Conservation (phyloP, 352 stramenopile genomes). For the Phytophthora pseudosyringae region DNA sequence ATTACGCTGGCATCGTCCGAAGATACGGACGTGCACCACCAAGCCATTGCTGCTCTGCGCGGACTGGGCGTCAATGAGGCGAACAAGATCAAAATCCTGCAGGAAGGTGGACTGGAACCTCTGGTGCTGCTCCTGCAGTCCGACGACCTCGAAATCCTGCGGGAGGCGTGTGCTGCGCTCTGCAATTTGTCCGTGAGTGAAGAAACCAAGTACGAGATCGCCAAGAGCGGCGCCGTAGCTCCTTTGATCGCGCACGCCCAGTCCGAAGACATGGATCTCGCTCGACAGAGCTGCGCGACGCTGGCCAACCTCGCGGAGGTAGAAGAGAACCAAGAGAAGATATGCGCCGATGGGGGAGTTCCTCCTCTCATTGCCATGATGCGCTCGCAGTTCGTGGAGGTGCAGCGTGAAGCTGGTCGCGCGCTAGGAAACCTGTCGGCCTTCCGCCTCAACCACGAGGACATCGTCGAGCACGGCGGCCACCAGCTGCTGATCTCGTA, state of each 20-base stretch:
- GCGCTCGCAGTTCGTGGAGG: conserved; percentile 95
- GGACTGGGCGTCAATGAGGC: conserved; percentile 91
- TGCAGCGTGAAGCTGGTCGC: conserved; percentile 91
- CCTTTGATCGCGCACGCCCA: conserved; percentile 92
- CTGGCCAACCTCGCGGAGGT: conserved; percentile 96
- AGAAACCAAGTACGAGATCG: conserved; percentile 98
- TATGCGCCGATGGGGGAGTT: conserved; percentile 92
- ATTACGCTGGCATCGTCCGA: conserved; percentile 92
- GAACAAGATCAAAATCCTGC: conserved; percentile 97
- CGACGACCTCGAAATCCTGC: conserved; percentile 93
- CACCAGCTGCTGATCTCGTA: conserved; percentile 97
- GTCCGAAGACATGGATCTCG: conserved; percentile 94
- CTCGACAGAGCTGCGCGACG: conserved; percentile 91
- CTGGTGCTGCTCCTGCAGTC: conserved; percentile 91
- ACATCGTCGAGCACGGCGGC: conserved; percentile 91
- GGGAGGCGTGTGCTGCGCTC: conserved; percentile 93
- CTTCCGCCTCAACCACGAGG: conserved; percentile 88
- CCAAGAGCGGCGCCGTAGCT: conserved; percentile 92
- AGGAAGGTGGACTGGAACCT: conserved; percentile 96
- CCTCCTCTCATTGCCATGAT: conserved; percentile 94
- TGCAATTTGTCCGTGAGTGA: conserved; percentile 96
- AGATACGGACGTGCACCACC: conserved; percentile 95
- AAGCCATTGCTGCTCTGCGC: conserved; percentile 93
- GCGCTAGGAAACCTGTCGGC: conserved; percentile 94
- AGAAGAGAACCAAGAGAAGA: conserved; percentile 95